Evolutionary conservation across 2,329 filamentous ascomycete species (phyloP).

Genomic region (Arthrobotrys pseudoclavata): DNA sequence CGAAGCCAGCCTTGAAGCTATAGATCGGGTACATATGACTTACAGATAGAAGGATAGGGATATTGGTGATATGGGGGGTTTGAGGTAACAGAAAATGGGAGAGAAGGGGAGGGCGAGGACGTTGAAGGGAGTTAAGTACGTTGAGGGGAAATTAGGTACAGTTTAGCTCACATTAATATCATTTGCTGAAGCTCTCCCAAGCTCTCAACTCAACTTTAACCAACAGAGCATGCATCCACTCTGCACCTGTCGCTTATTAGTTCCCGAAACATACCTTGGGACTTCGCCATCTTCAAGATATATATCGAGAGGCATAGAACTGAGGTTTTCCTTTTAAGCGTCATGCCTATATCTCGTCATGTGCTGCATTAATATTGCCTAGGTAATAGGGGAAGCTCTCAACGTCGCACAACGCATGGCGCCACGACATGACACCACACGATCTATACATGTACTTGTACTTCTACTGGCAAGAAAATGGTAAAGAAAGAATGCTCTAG

Average conservation of each 20-base stretch:
- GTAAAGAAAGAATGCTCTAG: no score
- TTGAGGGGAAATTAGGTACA: slow-evolving; percentile 49
- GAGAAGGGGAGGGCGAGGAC: not conserved
- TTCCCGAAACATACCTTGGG: slow-evolving; percentile 5
- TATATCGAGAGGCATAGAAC: no score
- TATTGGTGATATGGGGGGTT: not conserved
- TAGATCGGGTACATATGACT: not conserved
- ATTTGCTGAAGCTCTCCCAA: slow-evolving; percentile 44
- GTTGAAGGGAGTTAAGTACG: slow-evolving; percentile 9
- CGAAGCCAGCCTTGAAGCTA: not conserved
- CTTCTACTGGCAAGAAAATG: not conserved
- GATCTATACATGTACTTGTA: not conserved
- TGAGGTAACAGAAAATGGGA: slow-evolving; percentile 4
- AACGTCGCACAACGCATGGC: slow-evolving; percentile 44
- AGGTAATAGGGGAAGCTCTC: not conserved
- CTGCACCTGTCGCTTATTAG: slow-evolving; percentile 33
- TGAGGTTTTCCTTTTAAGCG: no score
- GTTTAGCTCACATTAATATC: slow-evolving; percentile 25
- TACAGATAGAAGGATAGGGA: slow-evolving; percentile 2
- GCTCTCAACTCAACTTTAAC: slow-evolving; percentile 2
- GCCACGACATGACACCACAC: slow-evolving; percentile 2
- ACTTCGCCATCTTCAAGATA: no score
- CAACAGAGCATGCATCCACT: slow-evolving; percentile 10
- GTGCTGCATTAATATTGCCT: no score
- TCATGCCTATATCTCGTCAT: not conserved